phyloP scores from a whole-genome alignment of 1,284 basidiomycete species.

The Austroboletus niveus region DNA sequence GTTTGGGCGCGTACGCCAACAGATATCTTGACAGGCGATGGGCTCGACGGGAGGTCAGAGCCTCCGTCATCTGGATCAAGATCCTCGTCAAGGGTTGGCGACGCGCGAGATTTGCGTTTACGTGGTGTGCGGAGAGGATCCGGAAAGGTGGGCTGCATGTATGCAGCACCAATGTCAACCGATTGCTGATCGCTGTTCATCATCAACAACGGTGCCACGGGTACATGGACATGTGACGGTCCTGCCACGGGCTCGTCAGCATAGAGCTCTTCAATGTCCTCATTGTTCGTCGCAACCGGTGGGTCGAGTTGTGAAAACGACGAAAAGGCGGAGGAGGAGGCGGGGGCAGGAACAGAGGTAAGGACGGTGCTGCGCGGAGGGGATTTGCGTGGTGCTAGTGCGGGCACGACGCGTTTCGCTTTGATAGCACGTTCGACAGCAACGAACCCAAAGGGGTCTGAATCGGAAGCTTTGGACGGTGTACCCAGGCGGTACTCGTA shows the following conservation, averaged over 20 bases:
- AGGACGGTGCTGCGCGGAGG: constrained; percentile 25
- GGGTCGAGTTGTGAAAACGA: constrained; percentile 17
- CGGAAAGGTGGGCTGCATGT: constrained; percentile 12
- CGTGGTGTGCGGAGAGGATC: constrained; percentile 32
- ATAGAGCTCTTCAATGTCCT: constrained; percentile 30
- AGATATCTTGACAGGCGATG: constrained; percentile 31
- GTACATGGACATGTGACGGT: constrained; percentile 17
- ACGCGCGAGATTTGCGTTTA: constrained; percentile 24
- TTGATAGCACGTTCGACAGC: constrained; percentile 41
- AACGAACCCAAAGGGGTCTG: constrained; percentile 46
- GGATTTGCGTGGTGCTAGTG: constrained; percentile 9
- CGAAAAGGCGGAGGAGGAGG: constrained; percentile 3
- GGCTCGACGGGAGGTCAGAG: constrained; percentile 21
- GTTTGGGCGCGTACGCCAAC: not conserved
- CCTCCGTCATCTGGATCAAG: constrained; percentile 10
- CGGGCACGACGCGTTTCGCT: constrained; percentile 13
- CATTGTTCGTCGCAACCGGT: constrained; percentile 32
- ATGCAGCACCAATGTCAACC: not conserved
- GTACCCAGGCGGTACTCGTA: constrained; percentile 20
- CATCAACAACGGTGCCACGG: constrained; percentile 20
- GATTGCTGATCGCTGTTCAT: constrained; percentile 19
- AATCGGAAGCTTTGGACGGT: constrained; percentile 26
- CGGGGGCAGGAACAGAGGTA: constrained; percentile 4
- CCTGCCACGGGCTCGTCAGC: constrained; percentile 30
- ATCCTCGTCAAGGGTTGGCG: not conserved